Base-by-base conservation (phyloP, 1,139 yeast species). In the Candida tropicalis region DNA sequence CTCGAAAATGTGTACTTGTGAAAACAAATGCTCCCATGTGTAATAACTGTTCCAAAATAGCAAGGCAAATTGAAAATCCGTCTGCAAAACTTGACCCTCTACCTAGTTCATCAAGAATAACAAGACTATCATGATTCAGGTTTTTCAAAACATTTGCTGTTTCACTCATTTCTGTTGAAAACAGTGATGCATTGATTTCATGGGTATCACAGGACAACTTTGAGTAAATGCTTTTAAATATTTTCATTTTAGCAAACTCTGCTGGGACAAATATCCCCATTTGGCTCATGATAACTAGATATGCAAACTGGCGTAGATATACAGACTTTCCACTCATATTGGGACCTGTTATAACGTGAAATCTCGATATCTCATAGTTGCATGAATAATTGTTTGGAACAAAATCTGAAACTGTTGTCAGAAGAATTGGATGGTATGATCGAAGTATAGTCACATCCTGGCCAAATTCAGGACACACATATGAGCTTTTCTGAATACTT, bases 311-410 rank as follows among this genome's bases (percentile, higher is more conserved):
- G 41, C 74, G 68, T 17, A 77, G 67, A 46, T 73, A 73, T 0
- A 77, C 70, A 0, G 80, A 73, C 55, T 78, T 77, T 23, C 82
- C 82, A 35, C 81, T 79, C 80, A 77, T 75, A 38, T 75, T 75
- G 16, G 73, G 68, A 0, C 79, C 79, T 0, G 79, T 73, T 1
- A 75, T 60, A 0, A 75, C 60, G 45, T 73, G 76, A 25, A 75
- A 52, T 22, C 70, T 52, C 3, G 78, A 71, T 4, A 65, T 58
- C 13, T 61, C 65, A 7, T 53, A 50, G 5, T 62, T 52, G 4
- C 68, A 60, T 2, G 62, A 59, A 2, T 69, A 60, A 48, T 71
- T 72, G 50, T 75, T 75, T 0, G 75, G 57, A 10, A 73, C 54
- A 48, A 64, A 70, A 13, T 52, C 45, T 9, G 50, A 35, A 5